These are phyloP conservation scores for Backusella mclennaniae DNA, from an alignment of 192 early-diverging fungal genomes.

Conservation along the genomic window DNA sequence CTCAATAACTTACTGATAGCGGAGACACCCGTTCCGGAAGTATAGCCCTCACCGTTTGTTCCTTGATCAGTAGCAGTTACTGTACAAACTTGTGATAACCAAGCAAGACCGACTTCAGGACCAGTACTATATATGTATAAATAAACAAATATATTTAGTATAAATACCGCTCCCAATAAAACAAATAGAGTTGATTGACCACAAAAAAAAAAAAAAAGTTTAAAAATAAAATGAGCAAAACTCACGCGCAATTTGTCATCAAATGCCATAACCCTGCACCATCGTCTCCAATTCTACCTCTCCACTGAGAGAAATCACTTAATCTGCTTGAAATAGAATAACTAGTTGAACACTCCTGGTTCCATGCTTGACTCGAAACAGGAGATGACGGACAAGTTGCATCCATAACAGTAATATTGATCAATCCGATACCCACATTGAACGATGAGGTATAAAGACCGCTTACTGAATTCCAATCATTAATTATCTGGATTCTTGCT, in stretches of 20 bases:
- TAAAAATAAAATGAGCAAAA: background rate
- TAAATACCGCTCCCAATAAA: slow-evolving; percentile 1
- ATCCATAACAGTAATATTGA: slow-evolving; percentile 70
- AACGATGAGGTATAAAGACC: slow-evolving; percentile 82
- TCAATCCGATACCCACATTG: slow-evolving; percentile 84
- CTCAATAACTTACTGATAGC: slow-evolving; percentile 43
- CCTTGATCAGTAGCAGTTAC: slow-evolving; percentile 29
- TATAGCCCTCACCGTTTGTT: slow-evolving; percentile 40
- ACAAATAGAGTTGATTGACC: background rate
- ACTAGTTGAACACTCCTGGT: slow-evolving; percentile 67
- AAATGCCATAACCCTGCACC: slow-evolving; percentile 89
- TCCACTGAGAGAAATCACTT: slow-evolving; percentile 88
- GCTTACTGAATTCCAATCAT: slow-evolving; percentile 80
- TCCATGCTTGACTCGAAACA: slow-evolving; percentile 59
- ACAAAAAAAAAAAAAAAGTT: background rate
- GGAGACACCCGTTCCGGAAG: slow-evolving; percentile 84
- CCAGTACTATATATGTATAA: slow-evolving; percentile 51
- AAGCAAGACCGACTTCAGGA: slow-evolving; percentile 83
- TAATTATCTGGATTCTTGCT: slow-evolving; percentile 71
- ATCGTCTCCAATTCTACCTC: slow-evolving; percentile 65
- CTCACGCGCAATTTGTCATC: slow-evolving; percentile 75
- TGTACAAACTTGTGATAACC: slow-evolving; percentile 75
- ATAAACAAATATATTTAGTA: background rate
- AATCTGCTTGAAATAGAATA: slow-evolving; percentile 78
- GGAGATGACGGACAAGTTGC: slow-evolving; percentile 52